Evolutionary conservation across 352 stramenopile genomes (phyloP).

Genomic region (Globisporangium cylindrosporum): DNA sequence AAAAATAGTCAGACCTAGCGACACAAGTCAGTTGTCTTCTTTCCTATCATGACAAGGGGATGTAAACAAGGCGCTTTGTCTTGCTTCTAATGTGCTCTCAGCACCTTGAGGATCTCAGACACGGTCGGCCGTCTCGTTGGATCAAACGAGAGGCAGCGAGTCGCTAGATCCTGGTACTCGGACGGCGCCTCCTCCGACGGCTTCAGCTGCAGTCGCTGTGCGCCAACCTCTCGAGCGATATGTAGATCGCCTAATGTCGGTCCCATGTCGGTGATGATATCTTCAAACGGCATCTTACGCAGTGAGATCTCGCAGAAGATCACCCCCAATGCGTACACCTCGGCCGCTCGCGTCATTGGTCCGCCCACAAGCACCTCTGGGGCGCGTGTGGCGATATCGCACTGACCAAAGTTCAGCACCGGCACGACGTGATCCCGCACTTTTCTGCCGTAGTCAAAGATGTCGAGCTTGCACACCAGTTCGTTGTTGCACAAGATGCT

Average conservation of each 20-base stretch:
- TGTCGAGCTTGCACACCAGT: constrained; percentile 72
- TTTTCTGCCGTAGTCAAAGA: constrained; percentile 62
- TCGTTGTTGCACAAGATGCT: constrained; percentile 55
- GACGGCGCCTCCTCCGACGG: constrained; percentile 40
- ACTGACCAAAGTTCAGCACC: constrained; percentile 45
- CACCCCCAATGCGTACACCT: constrained; percentile 71
- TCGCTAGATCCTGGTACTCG: constrained; percentile 38
- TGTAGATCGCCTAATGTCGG: constrained; percentile 58
- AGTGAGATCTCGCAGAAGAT: constrained; percentile 73
- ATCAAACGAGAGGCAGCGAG: constrained; percentile 47
- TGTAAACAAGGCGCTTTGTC: not conserved
- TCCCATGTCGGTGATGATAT: constrained; percentile 43
- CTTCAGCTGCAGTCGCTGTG: constrained; percentile 36
- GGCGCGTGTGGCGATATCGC: constrained; percentile 51
- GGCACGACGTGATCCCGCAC: constrained; percentile 43
- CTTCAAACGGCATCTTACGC: constrained; percentile 39
- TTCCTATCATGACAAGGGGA: not conserved
- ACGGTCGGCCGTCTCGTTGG: constrained; percentile 44
- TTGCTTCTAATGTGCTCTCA: constrained; percentile 7
- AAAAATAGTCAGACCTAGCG: not conserved
- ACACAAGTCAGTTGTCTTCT: not conserved
- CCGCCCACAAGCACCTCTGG: constrained; percentile 58
- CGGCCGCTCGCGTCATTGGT: constrained; percentile 38
- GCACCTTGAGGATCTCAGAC: constrained; percentile 32
- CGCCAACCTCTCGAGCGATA: constrained; percentile 50